Conservation (phyloP, 306 rosid genomes). For the Ormosia emarginata region DNA sequence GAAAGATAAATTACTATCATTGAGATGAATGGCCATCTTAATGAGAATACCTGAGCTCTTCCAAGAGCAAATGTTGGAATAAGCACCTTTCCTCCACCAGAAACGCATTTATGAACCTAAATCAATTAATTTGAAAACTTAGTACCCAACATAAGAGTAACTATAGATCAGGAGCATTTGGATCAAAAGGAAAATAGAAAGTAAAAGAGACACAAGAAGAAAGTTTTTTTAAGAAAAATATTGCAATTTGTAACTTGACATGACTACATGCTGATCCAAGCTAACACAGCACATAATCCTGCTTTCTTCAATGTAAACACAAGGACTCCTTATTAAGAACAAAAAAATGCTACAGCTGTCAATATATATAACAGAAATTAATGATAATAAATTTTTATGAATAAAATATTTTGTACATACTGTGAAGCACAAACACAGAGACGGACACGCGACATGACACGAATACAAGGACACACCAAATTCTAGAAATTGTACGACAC, state of each 20-base stretch:
- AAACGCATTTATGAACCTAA: constrained; percentile 81
- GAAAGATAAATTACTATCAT: background rate
- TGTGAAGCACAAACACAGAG: too few species aligned
- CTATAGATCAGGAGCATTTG: background rate
- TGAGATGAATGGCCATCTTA: constrained; percentile 1
- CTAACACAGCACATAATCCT: background rate
- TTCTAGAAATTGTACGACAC: too few species aligned
- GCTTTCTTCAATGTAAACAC: background rate
- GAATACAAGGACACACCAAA: too few species aligned
- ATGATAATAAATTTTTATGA: background rate
- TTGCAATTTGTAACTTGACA: constrained; percentile 2
- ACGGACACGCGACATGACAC: too few species aligned
- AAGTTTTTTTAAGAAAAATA: background rate
- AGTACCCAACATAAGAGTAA: background rate
- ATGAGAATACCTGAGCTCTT: constrained; percentile 83
- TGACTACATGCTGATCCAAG: background rate
- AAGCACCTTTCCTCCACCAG: constrained; percentile 88
- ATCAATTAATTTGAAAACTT: constrained; percentile 22
- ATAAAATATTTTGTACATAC: background rate
- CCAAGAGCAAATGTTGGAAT: constrained; percentile 98
- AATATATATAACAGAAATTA: background rate
- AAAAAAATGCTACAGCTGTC: background rate
- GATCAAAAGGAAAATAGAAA: background rate
- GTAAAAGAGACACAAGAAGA: background rate
- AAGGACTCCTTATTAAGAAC: background rate